Percentiles rank a stretch among this genome's conserved stretches.
These are phyloP conservation scores for Saccharomycopsis javanensis DNA, from an alignment of 805 yeast genomes.

Conservation along the genomic window DNA sequence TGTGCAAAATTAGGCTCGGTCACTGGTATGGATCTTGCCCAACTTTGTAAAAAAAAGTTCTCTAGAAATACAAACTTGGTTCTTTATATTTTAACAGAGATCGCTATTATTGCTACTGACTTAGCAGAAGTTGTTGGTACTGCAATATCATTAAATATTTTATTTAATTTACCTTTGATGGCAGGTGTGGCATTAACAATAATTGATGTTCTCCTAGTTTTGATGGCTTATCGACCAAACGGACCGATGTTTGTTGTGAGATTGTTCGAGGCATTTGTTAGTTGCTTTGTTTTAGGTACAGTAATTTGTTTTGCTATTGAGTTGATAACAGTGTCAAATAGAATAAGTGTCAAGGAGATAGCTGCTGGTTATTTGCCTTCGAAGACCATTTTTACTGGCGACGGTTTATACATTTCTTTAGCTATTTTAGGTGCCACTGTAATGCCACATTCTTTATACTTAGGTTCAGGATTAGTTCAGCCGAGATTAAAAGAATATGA, in stretches of 20 bases:
- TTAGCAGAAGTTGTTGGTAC: conserved; percentile 98
- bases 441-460: conserved; percentile 83
- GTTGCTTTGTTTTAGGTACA: conserved; percentile 67
- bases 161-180: conserved; percentile 69
- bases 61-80: conserved; percentile 47
- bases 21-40: conserved; percentile 88
- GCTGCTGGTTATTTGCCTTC: conserved; percentile 60
- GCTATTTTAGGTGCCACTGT: conserved; percentile 92
- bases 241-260: conserved; percentile 74
- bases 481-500: conserved; percentile 75
- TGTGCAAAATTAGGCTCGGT: conserved; percentile 88
- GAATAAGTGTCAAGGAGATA: conserved; percentile 47
- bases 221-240: conserved; percentile 79
- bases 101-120: conserved; percentile 91
- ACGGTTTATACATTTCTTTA: conserved; percentile 67
- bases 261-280: conserved; percentile 73
- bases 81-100: conserved; percentile 62
- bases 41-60: conserved; percentile 69
- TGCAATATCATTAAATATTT: conserved; percentile 81
- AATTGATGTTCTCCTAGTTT: conserved; percentile 73
- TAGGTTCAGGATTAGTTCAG: conserved; percentile 83
- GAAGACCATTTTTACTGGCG: conserved; percentile 38
- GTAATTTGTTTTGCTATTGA: conserved; percentile 80
- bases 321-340: conserved; percentile 54
- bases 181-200: conserved; percentile 80